Evolutionary conservation across 1,284 basidiomycete genomes (phyloP), one percentile per base, ranked within the genome.

Genomic region (Farysia itapuensis): DNA sequence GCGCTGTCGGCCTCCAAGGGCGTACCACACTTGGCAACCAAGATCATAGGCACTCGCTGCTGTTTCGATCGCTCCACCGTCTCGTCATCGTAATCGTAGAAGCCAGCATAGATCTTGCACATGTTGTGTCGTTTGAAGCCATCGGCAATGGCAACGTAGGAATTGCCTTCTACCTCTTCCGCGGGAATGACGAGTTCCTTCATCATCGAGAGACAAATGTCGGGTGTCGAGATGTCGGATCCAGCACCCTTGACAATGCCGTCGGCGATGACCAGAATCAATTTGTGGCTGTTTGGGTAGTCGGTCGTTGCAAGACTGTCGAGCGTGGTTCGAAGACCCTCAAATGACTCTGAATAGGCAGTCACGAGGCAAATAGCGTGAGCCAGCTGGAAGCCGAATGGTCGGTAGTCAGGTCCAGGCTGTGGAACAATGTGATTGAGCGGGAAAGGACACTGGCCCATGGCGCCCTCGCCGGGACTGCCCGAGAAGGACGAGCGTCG

Each of bases 111-210:
- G 33, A 98, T 92, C 80, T 94, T 94, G 50, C 94, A 94, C 92
- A 95, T 95, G 79, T 98, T 99, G 82, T 97, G 94, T 18, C 90
- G 84, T 81, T 97, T 98, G 81, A 96, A 90, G 23, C 95, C 95
- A 77, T 98, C 93, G 19, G 95, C 95, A 70, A 98, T 97, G 51
- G 95, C 92, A 35, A 97, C 91, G 75, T 98, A 99, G 38, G 92
- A 95, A 72, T 95, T 88, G 7, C 92, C 81, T 76, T 96, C 90
- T 37, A 97, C 91, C 51, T 97, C 90, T 24, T 87, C 81, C 0
- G 86, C 83, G 0, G 85, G 80, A n/a, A 90, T 82, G 50, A 96
- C 81, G 44, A 96, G 84, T 34, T 98, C 93, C 80, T 88, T 92
- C 95, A 99, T 97, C 95, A 98, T 98, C 36, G 84, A 81, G 64